Base-by-base conservation (phyloP, 306 rosid species). In the Spatholobus suberectus region DNA sequence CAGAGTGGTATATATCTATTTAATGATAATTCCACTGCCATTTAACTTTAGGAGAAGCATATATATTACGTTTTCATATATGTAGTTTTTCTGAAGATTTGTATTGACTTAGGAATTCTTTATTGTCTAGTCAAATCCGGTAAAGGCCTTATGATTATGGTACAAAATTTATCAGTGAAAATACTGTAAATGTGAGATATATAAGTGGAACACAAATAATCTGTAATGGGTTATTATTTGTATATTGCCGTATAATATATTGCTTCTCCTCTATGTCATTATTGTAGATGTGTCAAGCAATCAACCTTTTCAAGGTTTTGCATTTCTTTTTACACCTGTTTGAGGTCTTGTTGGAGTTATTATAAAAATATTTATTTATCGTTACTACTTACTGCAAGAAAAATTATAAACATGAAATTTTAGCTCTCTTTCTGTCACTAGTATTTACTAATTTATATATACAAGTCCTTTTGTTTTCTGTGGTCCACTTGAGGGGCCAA, bases 1-100 rank as follows among this genome's bases (percentile, higher is more conserved):
- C 18, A 26, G 7, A 43, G 23, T 43, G 58, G 70, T 73, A n/a
- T n/a, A n/a, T n/a, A 62, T 85, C 21, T 41, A 34, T 81, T 77
- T 63, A 82, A 77, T 80, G 85, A 76, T 70, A 72, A 24, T 11
- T 52, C 51, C 2, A 58, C 81, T 72, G 1, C 68, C 47, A 40
- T 84, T 66, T 75, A 70, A 68, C 21, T 57, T 46, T 4, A 8
- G 61, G 77, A 79, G 34, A 85, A 9, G 23, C 76, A 57, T 61
- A 70, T 57, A 70, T 58, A 18, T 81, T 34, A 29, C 59, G 29
- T 85, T 76, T 62, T 8, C 41, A 41, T 63, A 4, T n/a, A 54
- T 10, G 38, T 32, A 49, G 41, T 65, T 51, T 54, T 78, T 27
- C 66, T 29, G 57, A 73, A 79, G 63, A 73, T 44, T 63, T 41